Base-by-base conservation (phyloP, 1,284 basidiomycete species). In the Ceratobasidium sp. region DNA sequence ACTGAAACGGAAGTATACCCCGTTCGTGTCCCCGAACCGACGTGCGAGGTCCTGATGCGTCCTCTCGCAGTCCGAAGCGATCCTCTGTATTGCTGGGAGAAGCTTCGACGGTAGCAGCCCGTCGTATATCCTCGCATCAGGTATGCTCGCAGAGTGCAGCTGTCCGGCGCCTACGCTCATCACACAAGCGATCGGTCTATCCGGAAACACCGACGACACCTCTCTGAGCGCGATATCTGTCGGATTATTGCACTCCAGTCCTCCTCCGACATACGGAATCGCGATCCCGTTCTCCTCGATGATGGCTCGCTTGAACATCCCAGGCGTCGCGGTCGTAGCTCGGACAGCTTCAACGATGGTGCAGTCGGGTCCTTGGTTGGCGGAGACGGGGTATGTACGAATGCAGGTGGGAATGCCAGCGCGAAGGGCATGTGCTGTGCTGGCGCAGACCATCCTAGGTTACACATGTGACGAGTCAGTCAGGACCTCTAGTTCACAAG, bases 1-100 rank as follows among this genome's bases (percentile, higher is more conserved):
- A n/a, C 49, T 59, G 18, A 72, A 38, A n/a, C 71, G 57, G 26
- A 41, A 64, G 57, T 73, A 73, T 1, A 73, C n/a, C n/a, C n/a
- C 49, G 1, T 58, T 35, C 26, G 21, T 9, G n/a, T 21, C 50
- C 35, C 11, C 14, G 11, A 73, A 62, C 47, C 62, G 71, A 5
- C 14, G 7, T 1, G 28, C 71, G 28, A 54, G 32, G 26, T 63
- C 21, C 23, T 63, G 44, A 3, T 58, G 59, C 35, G 50, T 35
- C 18, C 35, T 49, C 38, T 73, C 71, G 41, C 38, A 38, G 58
- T 73, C 71, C 18, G 59, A 44, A 8, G 59, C 58, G 2, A 73
- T 62, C 9, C 26, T 30, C 30, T 23, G 8, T 18, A 73, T 54
- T 0, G 38, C 58, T 1, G 3, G 4, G 1, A 62, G 21, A 9